Evolutionary conservation across 371 early-diverging fungal genomes (phyloP), one percentile per base, ranked within the genome.

Genomic region (Basidiobolus heterosporus): DNA sequence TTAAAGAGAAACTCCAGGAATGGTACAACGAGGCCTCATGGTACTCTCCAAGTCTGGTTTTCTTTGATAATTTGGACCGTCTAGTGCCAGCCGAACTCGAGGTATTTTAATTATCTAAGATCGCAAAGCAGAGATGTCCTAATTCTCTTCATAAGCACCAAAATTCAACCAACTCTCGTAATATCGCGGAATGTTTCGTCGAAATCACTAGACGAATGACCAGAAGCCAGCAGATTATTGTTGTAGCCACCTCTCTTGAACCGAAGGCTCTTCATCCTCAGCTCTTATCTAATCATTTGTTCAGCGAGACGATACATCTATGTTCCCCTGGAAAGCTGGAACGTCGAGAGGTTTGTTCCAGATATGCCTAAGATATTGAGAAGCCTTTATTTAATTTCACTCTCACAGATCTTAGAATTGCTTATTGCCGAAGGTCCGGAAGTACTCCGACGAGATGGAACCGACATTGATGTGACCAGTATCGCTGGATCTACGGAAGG

Each of bases 41-140:
- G 73, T 75, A 77, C 49, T 66, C 80, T 37, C 98, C 91, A 17
- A 84, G 85, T 41, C 57, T 91, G 13, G 57, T 96, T 23, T 85
- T 92, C 48, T 85, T 98, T 51, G 98, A 99, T 59, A 96, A 98
- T 54, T 68, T 99, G 50, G 99, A 99, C 55, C 74, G 90, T 1
- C 65, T 99, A 36, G 67, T 81, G 15, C 85, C 87, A 14, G 83
- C 85, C 0, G 88, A 85, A 53, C 72, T 78, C 16, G 91, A 91
- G 63, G 74, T 73, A 58, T 39, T 45, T 35, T 48, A 16, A 37
- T 38, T 15, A 15, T 22, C 45, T 21, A 52, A 16, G 21, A 30
- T 22, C 14, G 13, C 45, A 38, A 21, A 13, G 15, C 20, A 15
- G 16, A 37, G 14, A 47, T 22, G 1, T 6, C 20, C 16, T 36